A percentile compares a stretch with the other conserved stretches of the same genome.
Evolutionary conservation across 2,329 filamentous ascomycete genomes (phyloP).

Genomic region (Claviceps sp.): DNA sequence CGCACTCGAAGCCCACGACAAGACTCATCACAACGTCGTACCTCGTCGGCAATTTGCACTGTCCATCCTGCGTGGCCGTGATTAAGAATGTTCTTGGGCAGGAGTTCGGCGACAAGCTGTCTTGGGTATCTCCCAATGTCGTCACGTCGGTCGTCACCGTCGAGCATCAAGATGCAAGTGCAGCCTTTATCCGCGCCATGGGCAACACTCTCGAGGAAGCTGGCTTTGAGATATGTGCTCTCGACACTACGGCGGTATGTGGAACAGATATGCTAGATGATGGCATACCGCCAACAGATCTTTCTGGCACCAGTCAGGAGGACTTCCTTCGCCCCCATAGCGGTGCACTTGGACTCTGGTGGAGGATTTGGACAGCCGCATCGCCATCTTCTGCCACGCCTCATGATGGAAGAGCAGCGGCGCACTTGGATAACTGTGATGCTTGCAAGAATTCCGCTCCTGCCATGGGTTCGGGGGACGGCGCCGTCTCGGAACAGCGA

Average conservation of each 20-base stretch:
- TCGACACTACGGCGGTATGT: slow-evolving; percentile 22
- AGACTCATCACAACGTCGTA: slow-evolving; percentile 46
- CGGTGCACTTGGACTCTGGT: slow-evolving; percentile 17
- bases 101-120: slow-evolving; percentile 30
- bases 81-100: slow-evolving; percentile 47
- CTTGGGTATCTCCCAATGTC: slow-evolving; percentile 54
- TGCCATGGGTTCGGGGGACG: slow-evolving; percentile 4
- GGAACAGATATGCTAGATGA: slow-evolving; percentile 15
- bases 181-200: slow-evolving; percentile 30
- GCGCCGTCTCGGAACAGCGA: slow-evolving; percentile 3
- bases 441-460: slow-evolving; percentile 17
- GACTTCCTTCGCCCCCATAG: slow-evolving; percentile 8
- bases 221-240: slow-evolving; percentile 45
- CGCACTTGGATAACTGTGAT: slow-evolving; percentile 26
- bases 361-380: slow-evolving; percentile 17
- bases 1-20: slow-evolving; percentile 23
- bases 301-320: slow-evolving; percentile 12
- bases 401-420: slow-evolving; percentile 14
- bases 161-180: slow-evolving; percentile 32
- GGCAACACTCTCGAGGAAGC: slow-evolving; percentile 36
- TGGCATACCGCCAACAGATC: slow-evolving; percentile 5
- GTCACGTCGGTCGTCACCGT: slow-evolving; percentile 57
- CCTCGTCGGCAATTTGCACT: slow-evolving; percentile 63
- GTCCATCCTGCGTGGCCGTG: slow-evolving; percentile 56
- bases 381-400: slow-evolving; percentile 9